Conservation (phyloP, 2,329 filamentous ascomycete genomes). For the Paraphoma sp. region DNA sequence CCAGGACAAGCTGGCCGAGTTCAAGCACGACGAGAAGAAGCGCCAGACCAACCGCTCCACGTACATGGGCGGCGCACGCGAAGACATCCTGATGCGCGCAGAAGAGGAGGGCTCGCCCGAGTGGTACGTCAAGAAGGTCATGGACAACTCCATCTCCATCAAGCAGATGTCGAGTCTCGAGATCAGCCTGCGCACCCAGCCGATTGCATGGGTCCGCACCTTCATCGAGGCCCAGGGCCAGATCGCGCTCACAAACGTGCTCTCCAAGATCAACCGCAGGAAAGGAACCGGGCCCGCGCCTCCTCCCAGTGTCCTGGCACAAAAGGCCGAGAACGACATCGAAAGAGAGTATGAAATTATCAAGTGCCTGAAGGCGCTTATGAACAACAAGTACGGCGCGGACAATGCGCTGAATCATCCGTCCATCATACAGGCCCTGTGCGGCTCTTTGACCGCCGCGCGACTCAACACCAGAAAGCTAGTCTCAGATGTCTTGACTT, state of each 20-base stretch:
- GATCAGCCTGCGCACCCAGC: constrained; percentile 93
- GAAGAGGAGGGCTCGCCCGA: constrained; percentile 96
- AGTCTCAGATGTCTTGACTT: constrained; percentile 94
- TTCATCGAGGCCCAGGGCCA: constrained; percentile 98
- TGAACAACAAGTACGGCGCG: constrained; percentile 99
- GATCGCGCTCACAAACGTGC: constrained; percentile 90
- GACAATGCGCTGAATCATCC: constrained; percentile 92
- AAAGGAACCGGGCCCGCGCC: constrained; percentile 75
- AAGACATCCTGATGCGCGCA: constrained; percentile 73
- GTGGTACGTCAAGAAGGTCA: constrained; percentile 96
- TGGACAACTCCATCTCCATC: constrained; percentile 91
- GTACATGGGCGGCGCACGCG: constrained; percentile 60
- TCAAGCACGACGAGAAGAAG: constrained; percentile 92
- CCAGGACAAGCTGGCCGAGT: constrained; percentile 91
- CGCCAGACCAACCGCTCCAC: constrained; percentile 74
- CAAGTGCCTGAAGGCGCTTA: constrained; percentile 94
- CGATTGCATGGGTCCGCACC: constrained; percentile 93
- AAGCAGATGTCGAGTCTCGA: constrained; percentile 93
- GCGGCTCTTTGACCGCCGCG: constrained; percentile 84
- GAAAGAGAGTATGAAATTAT: constrained; percentile 96
- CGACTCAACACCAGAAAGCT: constrained; percentile 91
- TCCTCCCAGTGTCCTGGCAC: constrained; percentile 58
- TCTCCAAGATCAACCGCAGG: constrained; percentile 91
- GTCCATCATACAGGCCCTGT: constrained; percentile 86
- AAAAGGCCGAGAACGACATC: constrained; percentile 74